These are phyloP conservation scores for Hymenoscyphus salicellus DNA, from an alignment of 2,329 filamentous ascomycete genomes.

Conservation along the genomic window DNA sequence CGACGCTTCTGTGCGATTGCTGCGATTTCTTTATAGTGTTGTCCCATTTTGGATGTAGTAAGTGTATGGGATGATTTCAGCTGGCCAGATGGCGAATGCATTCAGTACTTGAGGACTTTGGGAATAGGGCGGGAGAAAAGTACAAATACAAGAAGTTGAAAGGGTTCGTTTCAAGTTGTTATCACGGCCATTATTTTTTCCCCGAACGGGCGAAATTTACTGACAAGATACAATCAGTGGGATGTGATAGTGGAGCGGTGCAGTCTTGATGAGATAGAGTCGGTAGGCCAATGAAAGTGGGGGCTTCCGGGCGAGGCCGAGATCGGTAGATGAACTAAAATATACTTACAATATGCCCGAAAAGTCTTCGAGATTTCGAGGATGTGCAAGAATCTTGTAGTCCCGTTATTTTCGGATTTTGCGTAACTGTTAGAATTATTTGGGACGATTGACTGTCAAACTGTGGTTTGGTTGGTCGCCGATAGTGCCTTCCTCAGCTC, in stretches of 20 bases:
- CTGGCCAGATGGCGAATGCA: neutral
- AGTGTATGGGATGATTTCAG: neutral
- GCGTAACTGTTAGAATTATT: neutral
- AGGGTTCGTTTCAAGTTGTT: neutral
- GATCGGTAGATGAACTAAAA: neutral
- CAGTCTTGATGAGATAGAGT: neutral
- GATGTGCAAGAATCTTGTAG: neutral
- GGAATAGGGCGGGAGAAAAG: neutral
- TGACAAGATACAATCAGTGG: neutral
- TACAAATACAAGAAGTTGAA: neutral
- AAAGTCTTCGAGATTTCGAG: neutral
- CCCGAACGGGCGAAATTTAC: neutral
- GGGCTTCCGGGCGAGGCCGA: neutral
- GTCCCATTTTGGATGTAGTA: slow-evolving; percentile 27
- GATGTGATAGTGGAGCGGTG: neutral
- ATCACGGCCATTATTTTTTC: neutral
- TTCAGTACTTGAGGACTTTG: neutral
- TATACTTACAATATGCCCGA: neutral
- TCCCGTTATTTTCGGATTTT: neutral
- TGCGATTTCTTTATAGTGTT: slow-evolving; percentile 39
- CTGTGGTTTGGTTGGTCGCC: neutral
- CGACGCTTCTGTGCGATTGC: slow-evolving; percentile 38
- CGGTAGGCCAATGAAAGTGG: neutral
- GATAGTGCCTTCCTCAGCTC: no score
- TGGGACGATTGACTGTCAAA: neutral